phyloP scores from a whole-genome alignment of 2,329 filamentous ascomycete genomes.

The Fusarium coffeatum region DNA sequence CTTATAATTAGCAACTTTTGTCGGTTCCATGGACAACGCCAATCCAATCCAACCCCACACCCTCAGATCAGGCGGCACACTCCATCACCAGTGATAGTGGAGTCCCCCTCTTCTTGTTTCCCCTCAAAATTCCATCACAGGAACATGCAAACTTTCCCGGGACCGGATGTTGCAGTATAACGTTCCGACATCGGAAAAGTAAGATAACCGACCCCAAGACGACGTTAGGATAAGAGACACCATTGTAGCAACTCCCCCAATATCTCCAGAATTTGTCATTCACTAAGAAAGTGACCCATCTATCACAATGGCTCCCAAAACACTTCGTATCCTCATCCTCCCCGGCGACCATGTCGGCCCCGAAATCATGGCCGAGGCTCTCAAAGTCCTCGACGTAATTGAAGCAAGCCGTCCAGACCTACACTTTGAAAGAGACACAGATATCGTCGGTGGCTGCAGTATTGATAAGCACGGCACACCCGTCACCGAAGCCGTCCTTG shows the following conservation, averaged over 20 bases:
- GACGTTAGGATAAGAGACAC: not conserved
- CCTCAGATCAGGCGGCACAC: not conserved
- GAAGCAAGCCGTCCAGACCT: constrained; percentile 48
- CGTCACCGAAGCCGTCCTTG: constrained; percentile 57
- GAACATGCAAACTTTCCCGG: not conserved
- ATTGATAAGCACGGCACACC: constrained; percentile 59
- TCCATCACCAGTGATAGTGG: not conserved
- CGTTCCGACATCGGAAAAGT: not conserved
- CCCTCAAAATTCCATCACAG: not conserved
- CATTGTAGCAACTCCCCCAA: not conserved
- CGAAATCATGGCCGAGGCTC: constrained; percentile 59
- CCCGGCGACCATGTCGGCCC: constrained; percentile 61
- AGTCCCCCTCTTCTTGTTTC: not conserved
- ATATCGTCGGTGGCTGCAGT: constrained; percentile 52
- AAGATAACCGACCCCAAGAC: not conserved
- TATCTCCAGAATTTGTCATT: not conserved
- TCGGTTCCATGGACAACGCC: no score
- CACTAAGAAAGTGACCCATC: not conserved
- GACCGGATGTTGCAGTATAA: not conserved
- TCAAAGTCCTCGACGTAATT: constrained; percentile 59
- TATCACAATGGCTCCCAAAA: not conserved
- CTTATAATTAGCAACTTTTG: not conserved
- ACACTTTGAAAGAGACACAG: constrained; percentile 46
- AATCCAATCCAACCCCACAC: not conserved
- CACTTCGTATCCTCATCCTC: constrained; percentile 55